Base-by-base conservation (phyloP, 2,329 filamentous ascomycete species). In the Colletotrichum kahawae region DNA sequence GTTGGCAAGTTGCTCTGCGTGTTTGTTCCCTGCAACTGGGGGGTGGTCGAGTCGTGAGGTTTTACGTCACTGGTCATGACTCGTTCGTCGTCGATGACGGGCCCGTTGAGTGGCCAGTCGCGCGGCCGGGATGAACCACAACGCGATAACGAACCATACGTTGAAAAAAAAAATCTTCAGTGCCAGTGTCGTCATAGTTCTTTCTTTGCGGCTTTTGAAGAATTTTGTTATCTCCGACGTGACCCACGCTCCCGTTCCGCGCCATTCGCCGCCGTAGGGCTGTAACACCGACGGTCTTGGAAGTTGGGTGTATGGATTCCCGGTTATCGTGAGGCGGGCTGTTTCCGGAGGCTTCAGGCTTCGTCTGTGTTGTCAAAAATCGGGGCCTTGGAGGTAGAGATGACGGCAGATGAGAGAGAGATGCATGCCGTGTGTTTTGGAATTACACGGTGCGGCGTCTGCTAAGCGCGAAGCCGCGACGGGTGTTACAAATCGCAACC, bases 41-140 rank as follows among this genome's bases (percentile, higher is more conserved):
- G 4, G 54, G 54, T 27, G 43, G 43, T 51, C n/a, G 10, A 51
- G 54, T 67, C 18, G 69, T 75, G 69, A 63, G 51, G 34, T n/a
- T 68, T 57, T 48, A 73, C 73, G 70, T 75, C 73, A 75, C 43
- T 9, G 18, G 21, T 18, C 70, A 75, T 75, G 73, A 75, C 73
- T 75, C 73, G 73, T 54, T 27, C 18, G 9, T 36, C n/a, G 18
- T 34, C 27, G 27, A 34, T 66, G 24, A 24, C 27, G 13, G 34
- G 21, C 18, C 51, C n/a, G 56, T 59, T 59, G 5, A 60, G 67
- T 64, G 48, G 69, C 56, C 73, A 62, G 43, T 65, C 18, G 38
- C 38, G 38, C 38, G 38, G 9, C 38, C 38, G 38, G 38, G 38
- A n/a, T 24, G 51, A 34, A 51, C 59, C 59, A 59, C 57, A n/a